These are phyloP conservation scores for Trametes sanguinea DNA, from an alignment of 768 basidiomycete genomes.

Conservation along the genomic window DNA sequence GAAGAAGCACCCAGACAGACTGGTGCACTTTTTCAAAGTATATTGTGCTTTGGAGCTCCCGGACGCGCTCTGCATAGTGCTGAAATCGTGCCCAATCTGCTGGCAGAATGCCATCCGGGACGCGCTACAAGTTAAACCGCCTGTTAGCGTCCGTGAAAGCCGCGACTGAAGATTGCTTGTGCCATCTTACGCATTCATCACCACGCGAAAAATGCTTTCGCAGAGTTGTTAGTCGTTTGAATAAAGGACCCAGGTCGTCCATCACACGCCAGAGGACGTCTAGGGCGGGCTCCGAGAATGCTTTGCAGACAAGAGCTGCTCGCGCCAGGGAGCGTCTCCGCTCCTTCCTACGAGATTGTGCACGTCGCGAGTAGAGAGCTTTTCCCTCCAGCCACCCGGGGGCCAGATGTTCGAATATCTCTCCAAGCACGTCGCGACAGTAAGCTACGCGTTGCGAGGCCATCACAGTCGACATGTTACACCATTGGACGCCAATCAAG, in stretches of 20 bases:
- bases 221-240: neutral
- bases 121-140: too few relatives aligned
- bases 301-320: neutral
- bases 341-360: neutral
- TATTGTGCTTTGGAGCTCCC: neutral
- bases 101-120: too few relatives aligned
- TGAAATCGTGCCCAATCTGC: neutral
- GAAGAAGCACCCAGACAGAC: neutral
- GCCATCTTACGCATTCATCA: neutral
- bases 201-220: too few relatives aligned
- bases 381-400: too few relatives aligned
- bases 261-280: slow-evolving; percentile 1
- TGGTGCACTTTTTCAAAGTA: neutral
- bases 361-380: too few relatives aligned
- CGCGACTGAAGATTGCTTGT: too few relatives aligned
- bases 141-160: too few relatives aligned
- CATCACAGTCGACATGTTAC: too few relatives aligned
- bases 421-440: too few relatives aligned
- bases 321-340: neutral
- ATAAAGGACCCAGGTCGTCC: neutral
- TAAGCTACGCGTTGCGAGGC: too few relatives aligned
- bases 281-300: neutral
- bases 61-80: neutral
- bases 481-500: too few relatives aligned
- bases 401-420: too few relatives aligned